Conservation (phyloP, 2,329 filamentous ascomycete species). For the Alternaria ethzedia region DNA sequence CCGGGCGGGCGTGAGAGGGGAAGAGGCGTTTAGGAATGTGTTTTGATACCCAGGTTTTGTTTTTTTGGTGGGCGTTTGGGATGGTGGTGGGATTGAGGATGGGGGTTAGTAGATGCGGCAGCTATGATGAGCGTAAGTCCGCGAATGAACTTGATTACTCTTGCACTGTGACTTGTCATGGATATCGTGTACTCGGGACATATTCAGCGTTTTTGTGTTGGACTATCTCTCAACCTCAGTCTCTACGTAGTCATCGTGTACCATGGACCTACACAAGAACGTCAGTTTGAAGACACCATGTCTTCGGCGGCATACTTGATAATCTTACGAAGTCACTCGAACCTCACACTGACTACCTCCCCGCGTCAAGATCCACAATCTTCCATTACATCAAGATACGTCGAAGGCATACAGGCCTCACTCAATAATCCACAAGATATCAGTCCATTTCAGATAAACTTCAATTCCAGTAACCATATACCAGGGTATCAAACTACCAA, state of each 20-base stretch:
- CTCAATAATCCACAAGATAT: background rate
- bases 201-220: no score
- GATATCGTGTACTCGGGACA: no score
- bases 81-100: background rate
- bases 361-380: background rate
- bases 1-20: background rate
- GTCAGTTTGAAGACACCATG: background rate
- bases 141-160: background rate
- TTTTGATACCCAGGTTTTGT: background rate
- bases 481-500: conserved; percentile 4
- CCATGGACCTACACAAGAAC: background rate
- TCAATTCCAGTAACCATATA: background rate
- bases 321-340: background rate
- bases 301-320: background rate
- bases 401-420: background rate
- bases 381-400: background rate
- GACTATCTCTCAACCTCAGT: background rate
- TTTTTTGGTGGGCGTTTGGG: background rate
- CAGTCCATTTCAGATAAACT: background rate
- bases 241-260: background rate
- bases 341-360: background rate
- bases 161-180: background rate
- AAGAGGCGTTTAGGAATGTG: background rate
- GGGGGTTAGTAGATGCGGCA: background rate
- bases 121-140: background rate